phyloP scores from a whole-genome alignment of 140 eudicot genomes.

The Stevia rebaudiana region DNA sequence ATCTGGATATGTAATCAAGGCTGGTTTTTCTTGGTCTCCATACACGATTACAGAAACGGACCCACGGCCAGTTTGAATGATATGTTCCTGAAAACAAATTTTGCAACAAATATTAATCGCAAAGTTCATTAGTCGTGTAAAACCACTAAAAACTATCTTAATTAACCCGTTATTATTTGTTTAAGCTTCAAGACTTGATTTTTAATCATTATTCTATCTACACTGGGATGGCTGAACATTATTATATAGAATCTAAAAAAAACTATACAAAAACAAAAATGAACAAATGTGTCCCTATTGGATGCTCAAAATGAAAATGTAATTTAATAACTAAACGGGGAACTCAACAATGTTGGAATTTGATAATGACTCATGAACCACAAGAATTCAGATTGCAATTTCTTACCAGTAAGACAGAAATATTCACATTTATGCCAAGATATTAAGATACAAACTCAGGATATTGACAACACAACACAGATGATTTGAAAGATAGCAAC shows the following conservation, averaged over 20 bases:
- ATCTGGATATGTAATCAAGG: constrained; percentile 95
- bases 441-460: constrained; percentile 15
- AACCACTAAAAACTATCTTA: not conserved
- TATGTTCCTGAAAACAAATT: constrained; percentile 63
- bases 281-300: constrained; percentile 17
- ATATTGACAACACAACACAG: constrained; percentile 24
- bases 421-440: constrained; percentile 18
- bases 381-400: constrained; percentile 26
- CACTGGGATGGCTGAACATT: not conserved
- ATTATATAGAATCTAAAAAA: constrained; percentile 5
- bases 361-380: constrained; percentile 27
- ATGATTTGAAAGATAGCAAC: constrained; percentile 26
- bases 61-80: constrained; percentile 70
- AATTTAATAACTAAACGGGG: constrained; percentile 21
- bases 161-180: not conserved
- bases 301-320: constrained; percentile 13
- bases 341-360: constrained; percentile 9
- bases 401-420: constrained; percentile 26
- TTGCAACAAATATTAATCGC: constrained; percentile 1
- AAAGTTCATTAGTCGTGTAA: not conserved
- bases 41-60: constrained; percentile 89
- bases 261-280: constrained; percentile 9
- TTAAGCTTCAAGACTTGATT: constrained; percentile 8
- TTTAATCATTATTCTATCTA: constrained; percentile 13
- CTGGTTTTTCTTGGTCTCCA: constrained; percentile 95